Percentiles rank a stretch among this genome's conserved stretches.
Conservation (phyloP, 2,329 filamentous ascomycete genomes). For the Colletotrichum sp. region DNA sequence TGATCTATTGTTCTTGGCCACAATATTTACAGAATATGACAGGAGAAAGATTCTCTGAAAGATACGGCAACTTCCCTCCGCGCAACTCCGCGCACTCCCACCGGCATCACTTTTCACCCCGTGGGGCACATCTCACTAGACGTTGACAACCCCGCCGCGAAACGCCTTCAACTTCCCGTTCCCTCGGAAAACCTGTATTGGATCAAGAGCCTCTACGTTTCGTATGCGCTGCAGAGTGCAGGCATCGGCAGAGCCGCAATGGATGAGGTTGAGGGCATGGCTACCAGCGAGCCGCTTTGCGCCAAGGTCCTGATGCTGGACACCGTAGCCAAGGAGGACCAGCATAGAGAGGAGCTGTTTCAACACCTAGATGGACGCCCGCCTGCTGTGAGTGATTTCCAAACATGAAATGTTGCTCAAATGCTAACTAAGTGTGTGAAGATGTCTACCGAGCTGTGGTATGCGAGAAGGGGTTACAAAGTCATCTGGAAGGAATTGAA, state of each 20-base stretch:
- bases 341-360: neutral
- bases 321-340: slow-evolving; percentile 27
- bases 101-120: slow-evolving; percentile 25
- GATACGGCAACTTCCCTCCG: slow-evolving; percentile 16
- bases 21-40: neutral
- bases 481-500: slow-evolving; percentile 24
- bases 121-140: slow-evolving; percentile 36
- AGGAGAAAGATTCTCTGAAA: slow-evolving; percentile 19
- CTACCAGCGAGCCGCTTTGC: slow-evolving; percentile 25
- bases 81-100: slow-evolving; percentile 2
- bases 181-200: slow-evolving; percentile 26
- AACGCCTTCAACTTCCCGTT: slow-evolving; percentile 20
- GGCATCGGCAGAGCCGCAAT: slow-evolving; percentile 33
- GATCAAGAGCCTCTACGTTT: slow-evolving; percentile 35
- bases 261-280: slow-evolving; percentile 31
- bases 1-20: neutral
- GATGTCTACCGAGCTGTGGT: slow-evolving; percentile 34
- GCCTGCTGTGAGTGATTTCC: neutral
- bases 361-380: neutral
- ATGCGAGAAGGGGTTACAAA: slow-evolving; percentile 29
- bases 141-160: slow-evolving; percentile 9
- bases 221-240: slow-evolving; percentile 25
- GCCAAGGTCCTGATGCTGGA: slow-evolving; percentile 30
- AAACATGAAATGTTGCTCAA: rapidly evolving
- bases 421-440: neutral